These are phyloP conservation scores for Kwoniella sp. DNA, from an alignment of 768 basidiomycete genomes.

Conservation along the genomic window DNA sequence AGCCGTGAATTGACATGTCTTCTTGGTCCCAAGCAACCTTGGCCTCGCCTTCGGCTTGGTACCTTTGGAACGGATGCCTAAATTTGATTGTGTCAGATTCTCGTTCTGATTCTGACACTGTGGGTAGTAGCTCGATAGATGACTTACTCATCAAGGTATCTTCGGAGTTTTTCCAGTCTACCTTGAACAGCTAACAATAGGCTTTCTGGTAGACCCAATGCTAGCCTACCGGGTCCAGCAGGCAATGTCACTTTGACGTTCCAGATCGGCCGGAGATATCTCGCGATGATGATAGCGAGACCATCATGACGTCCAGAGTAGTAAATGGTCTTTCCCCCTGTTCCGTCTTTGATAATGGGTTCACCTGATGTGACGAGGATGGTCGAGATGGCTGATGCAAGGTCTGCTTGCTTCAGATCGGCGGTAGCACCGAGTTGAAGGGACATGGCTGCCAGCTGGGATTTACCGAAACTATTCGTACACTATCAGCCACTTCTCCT, in stretches of 20 bases:
- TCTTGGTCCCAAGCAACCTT: conserved; percentile 54
- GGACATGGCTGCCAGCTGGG: conserved; percentile 44
- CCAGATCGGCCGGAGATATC: conserved; percentile 86
- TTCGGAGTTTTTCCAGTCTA: conserved; percentile 37
- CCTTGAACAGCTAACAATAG: conserved; percentile 36
- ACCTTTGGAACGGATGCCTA: conserved; percentile 43
- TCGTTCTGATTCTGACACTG: background rate
- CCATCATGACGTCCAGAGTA: conserved; percentile 90
- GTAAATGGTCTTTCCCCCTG: conserved; percentile 53
- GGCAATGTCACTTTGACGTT: conserved; percentile 68
- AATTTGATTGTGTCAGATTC: background rate
- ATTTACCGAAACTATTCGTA: conserved; percentile 38
- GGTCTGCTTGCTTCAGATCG: conserved; percentile 33
- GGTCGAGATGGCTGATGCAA: conserved; percentile 30
- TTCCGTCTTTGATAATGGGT: conserved; percentile 58
- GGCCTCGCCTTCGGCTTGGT: conserved; percentile 45
- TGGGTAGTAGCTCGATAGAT: background rate
- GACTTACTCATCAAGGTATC: conserved; percentile 43
- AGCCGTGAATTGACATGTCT: conserved; percentile 46
- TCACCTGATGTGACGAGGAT: conserved; percentile 34
- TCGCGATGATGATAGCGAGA: conserved; percentile 79
- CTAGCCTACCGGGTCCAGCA: conserved; percentile 56
- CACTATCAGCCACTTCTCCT: background rate
- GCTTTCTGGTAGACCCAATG: conserved; percentile 56
- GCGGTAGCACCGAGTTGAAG: conserved; percentile 29